Evolutionary conservation across 2,329 filamentous ascomycete genomes (phyloP), one percentile per base, ranked within the genome.

Genomic region (Emmonsia crescens): DNA sequence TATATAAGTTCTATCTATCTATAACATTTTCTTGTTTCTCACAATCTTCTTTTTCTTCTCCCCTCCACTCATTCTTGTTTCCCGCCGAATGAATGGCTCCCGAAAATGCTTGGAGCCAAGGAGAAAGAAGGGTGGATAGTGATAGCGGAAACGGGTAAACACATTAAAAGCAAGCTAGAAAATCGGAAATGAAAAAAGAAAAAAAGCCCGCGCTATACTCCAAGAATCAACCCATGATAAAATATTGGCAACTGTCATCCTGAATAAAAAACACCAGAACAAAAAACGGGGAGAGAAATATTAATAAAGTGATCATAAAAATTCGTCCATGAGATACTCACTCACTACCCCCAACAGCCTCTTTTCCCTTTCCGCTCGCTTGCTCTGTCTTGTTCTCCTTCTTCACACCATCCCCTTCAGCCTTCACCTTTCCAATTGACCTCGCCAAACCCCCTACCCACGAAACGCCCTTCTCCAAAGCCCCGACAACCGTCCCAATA

Each of bases 401-500:
- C 33, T 4, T 31, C 31, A 14, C 52, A 6, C 21, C 33, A 58
- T 69, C 61, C 9, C 21, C 61, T 51, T 68, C 66, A 48, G 63
- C 64, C 60, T 67, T 66, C 64, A 66, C 68, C 54, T 55, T 55
- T 31, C 42, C 14, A 58, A n/a, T n/a, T 5, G 21, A 33, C 27
- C 31, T 49, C 29, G n/a, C 12, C 31, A 57, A 44, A 31, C 54
- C 65, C 69, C 71, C 73, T 1, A 74, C 61, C 36, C 63, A 59
- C 19, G 70, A 72, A 49, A 79, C 66, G 42, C 73, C 54, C 69
- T 75, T 78, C 1, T 78, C 80, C n/a, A 79, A 58, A 1, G 65
- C 66, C 1, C 78, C 76, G 70, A 85, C 86, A 2, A 88, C 31
- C 51, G 74, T 75, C 0, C 83, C 83, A 62, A 90, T 79, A 0